These are phyloP conservation scores for Aspergillus funiculosus DNA, from an alignment of 495 filamentous ascomycete genomes.

Conservation along the genomic window DNA sequence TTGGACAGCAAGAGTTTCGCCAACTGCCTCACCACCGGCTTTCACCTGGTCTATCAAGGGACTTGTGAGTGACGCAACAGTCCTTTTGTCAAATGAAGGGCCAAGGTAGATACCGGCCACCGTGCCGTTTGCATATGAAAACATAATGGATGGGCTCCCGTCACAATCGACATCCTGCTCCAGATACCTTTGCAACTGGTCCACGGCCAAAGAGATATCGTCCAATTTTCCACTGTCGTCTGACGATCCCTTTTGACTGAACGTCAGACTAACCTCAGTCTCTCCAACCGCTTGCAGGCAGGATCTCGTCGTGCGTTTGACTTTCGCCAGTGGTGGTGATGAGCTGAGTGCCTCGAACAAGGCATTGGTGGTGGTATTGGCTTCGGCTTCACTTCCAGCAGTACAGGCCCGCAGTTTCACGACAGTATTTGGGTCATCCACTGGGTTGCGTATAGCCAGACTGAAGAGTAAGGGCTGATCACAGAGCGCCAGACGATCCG, in stretches of 20 bases:
- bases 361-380: constrained; percentile 1
- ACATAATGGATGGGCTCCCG: background rate
- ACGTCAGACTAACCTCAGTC: background rate
- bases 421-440: constrained; percentile 10
- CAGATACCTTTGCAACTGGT: background rate
- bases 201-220: background rate
- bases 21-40: background rate
- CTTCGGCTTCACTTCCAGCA: background rate
- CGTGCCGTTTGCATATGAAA: constrained; percentile 3
- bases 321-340: background rate
- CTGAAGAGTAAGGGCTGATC: constrained; percentile 18
- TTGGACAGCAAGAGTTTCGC: constrained; percentile 1
- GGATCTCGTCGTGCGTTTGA: background rate
- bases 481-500: constrained; percentile 13
- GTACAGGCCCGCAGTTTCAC: constrained; percentile 17
- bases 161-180: background rate
- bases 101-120: constrained; percentile 7
- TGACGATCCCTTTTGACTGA: background rate
- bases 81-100: background rate
- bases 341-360: background rate
- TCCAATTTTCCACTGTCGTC: background rate
- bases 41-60: background rate
- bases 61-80: background rate
- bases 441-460: constrained; percentile 17
- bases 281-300: background rate